A percentile compares a stretch with the other conserved stretches of the same genome.
Conservation (phyloP, 208 protist genomes). For the Naegleria gruberi region DNA sequence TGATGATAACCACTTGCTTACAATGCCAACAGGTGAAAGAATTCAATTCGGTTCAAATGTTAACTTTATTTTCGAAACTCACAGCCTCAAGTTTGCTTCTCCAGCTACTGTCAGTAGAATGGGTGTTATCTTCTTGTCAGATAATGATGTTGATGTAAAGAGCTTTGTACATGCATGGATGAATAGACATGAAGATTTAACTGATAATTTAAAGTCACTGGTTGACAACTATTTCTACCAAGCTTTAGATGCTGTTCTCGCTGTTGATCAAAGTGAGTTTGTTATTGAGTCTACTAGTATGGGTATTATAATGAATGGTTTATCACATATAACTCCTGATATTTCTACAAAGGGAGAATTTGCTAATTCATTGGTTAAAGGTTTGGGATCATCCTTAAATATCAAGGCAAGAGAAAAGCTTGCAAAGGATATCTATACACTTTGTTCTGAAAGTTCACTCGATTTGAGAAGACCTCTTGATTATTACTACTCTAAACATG, state of each 20-base stretch:
- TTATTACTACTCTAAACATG: conserved; percentile 61
- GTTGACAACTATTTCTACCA: conserved; percentile 84
- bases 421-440: conserved; percentile 73
- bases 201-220: conserved; percentile 58
- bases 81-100: conserved; percentile 91
- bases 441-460: conserved; percentile 63
- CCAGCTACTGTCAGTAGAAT: conserved; percentile 93
- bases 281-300: conserved; percentile 78
- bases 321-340: conserved; percentile 70
- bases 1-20: conserved; percentile 93
- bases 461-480: conserved; percentile 74
- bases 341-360: conserved; percentile 77
- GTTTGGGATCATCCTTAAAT: conserved; percentile 79
- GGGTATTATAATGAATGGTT: conserved; percentile 77
- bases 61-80: conserved; percentile 97
- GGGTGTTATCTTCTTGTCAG: conserved; percentile 94
- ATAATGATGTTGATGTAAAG: conserved; percentile 85
- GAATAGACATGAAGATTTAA: conserved; percentile 58
- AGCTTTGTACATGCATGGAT: conserved; percentile 82
- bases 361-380: conserved; percentile 74
- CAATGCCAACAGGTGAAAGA: conserved; percentile 93
- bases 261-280: conserved; percentile 47
- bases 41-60: conserved; percentile 96
- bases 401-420: conserved; percentile 66
- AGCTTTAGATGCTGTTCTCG: conserved; percentile 70